Evolutionary conservation across 192 early-diverging fungal genomes (phyloP), one percentile per base, ranked within the genome.

Genomic region (Coemansia reversa): DNA sequence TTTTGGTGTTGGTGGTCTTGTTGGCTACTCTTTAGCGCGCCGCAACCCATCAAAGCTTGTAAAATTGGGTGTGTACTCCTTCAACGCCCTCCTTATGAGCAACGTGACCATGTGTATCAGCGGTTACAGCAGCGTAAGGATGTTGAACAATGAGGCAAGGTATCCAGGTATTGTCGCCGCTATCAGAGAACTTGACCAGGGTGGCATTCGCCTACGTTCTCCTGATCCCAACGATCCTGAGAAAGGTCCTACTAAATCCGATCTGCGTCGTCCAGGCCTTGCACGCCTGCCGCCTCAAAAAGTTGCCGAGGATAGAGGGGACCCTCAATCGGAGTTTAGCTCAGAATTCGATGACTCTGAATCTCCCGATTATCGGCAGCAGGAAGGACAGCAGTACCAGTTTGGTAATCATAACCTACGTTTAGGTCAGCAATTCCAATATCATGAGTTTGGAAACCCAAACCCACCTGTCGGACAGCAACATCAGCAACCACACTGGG

Each of bases 91-190:
- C 0, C 66, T 72, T 33, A n/a, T 51, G 1, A 65, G 57, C 27
- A 50, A 33, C 47, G 18, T 67, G 16, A 11, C 19, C 33, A 20
- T 33, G 8, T 45, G 54, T 4, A 60, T 51, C 22, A 51, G 63
- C 0, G 39, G 64, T 1, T 9, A 66, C 1, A 48, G n/a, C 35
- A 47, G 56, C 45, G 32, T 79, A 12, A 47, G 60, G 0, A 67
- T 70, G 32, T 52, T 79, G 8, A 65, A 63, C 19, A 49, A 79
- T 55, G 30, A 50, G 47, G 23, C 28, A 45, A 69, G 66, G 52
- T 79, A 79, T 49, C 76, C 76, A 18, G 51, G 67, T 30, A 79
- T 70, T 35, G 51, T 47, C 14, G 71, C 71, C 1, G 60, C 70
- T 0, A 73, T 79, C 51, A 51, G 47, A 8, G 75, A 78, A n/a